Base-by-base conservation (phyloP, 208 protist genomes). In the Chromosphaera perkinsii region DNA sequence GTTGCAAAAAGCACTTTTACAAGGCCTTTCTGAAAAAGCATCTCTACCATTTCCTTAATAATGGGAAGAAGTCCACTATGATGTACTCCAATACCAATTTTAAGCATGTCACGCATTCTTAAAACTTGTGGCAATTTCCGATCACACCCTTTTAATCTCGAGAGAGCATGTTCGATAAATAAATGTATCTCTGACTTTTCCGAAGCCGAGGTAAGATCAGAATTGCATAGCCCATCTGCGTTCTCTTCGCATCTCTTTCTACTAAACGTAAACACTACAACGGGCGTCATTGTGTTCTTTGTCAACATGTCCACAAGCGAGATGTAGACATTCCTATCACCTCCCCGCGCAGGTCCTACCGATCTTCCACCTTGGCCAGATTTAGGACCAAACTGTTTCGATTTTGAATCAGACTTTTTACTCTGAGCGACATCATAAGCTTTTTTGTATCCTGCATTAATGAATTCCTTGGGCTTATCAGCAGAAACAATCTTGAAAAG, bases 21-120 rank as follows among this genome's bases (percentile, higher is more conserved):
- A 10, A 85, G 57, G 12, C 86, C 85, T 9, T 75, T 61, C 4
- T 48, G 48, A 61, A 94, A 94, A 1, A 94, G 58, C 24, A 92
- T 85, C 65, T 94, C 90, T 10, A 94, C 86, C 22, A 91, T 73
- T 63, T 94, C 90, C 60, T 91, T 90, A 14, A 94, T 63, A 31
- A 94, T 87, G 7, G 90, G 90, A 12, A 94, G 69, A 27, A 94
- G 66, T 36, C 90, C 90, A 20, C 71, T 57, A 68, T 94, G 90
- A 73, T 94, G 90, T 14, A 94, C 79, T 37, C 86, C 90, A 42
- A 94, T 76, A 17, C 90, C 90, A 29, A 74, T 47, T 45, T 80
- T 73, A 14, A 91, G 37, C 0, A 90, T 22, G 5, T 81, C 75
- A 29, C 68, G 51, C 12, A 89, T 84, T n/a, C 66, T 61, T 10